Percentiles rank a stretch among this genome's conserved stretches.
Evolutionary conservation across 768 basidiomycete genomes (phyloP).

Genomic region (Tricholoma sp.): DNA sequence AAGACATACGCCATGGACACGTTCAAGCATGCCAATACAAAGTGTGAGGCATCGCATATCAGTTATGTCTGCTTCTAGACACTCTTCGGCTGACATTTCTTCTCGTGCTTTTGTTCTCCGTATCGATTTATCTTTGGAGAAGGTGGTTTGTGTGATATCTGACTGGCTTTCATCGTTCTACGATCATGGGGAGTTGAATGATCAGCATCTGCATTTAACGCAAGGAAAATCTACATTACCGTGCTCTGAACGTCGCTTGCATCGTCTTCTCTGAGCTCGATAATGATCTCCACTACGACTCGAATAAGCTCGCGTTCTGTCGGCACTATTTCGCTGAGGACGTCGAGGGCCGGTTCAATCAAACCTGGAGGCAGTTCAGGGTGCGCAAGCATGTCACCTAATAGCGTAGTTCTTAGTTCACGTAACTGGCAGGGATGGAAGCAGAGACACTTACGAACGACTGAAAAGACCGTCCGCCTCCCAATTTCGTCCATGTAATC

Average conservation of each 20-base stretch:
- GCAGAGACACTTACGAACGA: slow-evolving; percentile 63
- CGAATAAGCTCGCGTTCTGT: slow-evolving; percentile 83
- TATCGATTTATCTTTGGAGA: slow-evolving; percentile 24
- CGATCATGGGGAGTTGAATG: background rate
- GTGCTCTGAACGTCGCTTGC: slow-evolving; percentile 25
- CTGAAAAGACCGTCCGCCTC: slow-evolving; percentile 80
- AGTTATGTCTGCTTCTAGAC: slow-evolving; percentile 55
- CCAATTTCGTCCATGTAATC: slow-evolving; percentile 97
- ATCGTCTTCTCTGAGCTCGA: slow-evolving; percentile 57
- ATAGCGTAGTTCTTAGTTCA: background rate
- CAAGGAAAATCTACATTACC: slow-evolving; percentile 4
- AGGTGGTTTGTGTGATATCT: slow-evolving; percentile 22
- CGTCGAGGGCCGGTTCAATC: slow-evolving; percentile 78
- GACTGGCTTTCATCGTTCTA: slow-evolving; percentile 23
- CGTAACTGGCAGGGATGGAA: background rate
- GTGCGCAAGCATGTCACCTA: slow-evolving; percentile 87
- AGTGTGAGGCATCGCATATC: slow-evolving; percentile 81
- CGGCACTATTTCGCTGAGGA: slow-evolving; percentile 75
- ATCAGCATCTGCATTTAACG: background rate
- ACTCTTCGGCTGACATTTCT: slow-evolving; percentile 62
- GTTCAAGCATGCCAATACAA: slow-evolving; percentile 84
- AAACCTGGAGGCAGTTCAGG: slow-evolving; percentile 73
- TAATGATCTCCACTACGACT: slow-evolving; percentile 83
- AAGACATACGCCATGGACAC: slow-evolving; percentile 76
- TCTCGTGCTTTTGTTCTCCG: slow-evolving; percentile 44